Conservation (phyloP, 2,329 filamentous ascomycete genomes). For the Arthrobotrys entomopaga region DNA sequence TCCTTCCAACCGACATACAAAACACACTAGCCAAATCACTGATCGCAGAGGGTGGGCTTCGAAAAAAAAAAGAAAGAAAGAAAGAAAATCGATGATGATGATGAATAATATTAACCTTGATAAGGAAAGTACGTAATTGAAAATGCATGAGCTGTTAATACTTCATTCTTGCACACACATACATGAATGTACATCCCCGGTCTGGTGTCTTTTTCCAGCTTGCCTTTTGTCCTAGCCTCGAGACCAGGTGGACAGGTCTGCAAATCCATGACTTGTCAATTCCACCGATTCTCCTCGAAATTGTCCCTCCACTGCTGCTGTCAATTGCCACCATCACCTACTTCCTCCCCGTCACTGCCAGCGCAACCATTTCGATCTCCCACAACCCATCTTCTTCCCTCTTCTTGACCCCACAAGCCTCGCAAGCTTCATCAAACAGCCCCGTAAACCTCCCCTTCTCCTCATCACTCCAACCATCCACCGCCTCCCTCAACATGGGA, state of each 20-base stretch:
- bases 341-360: conserved; percentile 39
- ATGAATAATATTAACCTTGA: too few species aligned
- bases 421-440: conserved; percentile 31
- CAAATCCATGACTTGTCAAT: conserved; percentile 16
- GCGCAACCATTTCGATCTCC: conserved; percentile 41
- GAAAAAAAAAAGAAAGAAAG: neutral
- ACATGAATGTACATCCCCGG: too few species aligned
- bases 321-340: conserved; percentile 3
- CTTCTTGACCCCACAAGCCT: conserved; percentile 19
- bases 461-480: conserved; percentile 40
- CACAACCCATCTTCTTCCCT: conserved; percentile 10
- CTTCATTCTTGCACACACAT: neutral
- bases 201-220: conserved; percentile 8
- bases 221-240: conserved; percentile 5
- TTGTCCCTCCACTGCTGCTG: neutral
- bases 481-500: conserved; percentile 21
- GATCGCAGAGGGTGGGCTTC: neutral
- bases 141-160: conserved; percentile 25
- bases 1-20: too few species aligned
- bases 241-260: too few species aligned
- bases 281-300: conserved; percentile 2
- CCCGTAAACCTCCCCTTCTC: conserved; percentile 26
- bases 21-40: too few species aligned
- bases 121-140: conserved; percentile 40
- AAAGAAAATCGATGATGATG: too few species aligned